These are phyloP conservation scores for Fusarium brachygibbosum DNA, from an alignment of 2,329 filamentous ascomycete species.

Conservation along the genomic window DNA sequence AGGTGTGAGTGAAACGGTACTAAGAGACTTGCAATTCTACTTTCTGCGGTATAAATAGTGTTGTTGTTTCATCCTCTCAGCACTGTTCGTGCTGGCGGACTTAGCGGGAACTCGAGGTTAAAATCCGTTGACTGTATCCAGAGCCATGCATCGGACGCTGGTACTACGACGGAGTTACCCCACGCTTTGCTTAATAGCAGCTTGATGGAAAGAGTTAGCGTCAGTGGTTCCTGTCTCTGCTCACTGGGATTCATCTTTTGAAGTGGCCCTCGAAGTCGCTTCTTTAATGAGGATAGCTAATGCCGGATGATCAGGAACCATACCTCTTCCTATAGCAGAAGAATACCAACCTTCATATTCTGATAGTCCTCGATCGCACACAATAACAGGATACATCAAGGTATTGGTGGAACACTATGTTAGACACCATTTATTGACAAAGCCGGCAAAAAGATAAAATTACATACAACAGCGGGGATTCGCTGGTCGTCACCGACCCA, in stretches of 20 bases:
- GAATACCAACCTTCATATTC: no score
- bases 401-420: no score
- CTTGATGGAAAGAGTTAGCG: fast-evolving
- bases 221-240: no score
- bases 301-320: no score
- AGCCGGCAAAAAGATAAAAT: not conserved
- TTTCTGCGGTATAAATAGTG: not conserved
- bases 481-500: conserved; percentile 9
- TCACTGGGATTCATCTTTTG: no score
- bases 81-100: not conserved
- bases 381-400: no score
- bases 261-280: not conserved
- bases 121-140: not conserved
- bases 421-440: no score
- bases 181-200: fast-evolving
- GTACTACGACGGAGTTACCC: conserved; percentile 3
- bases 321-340: not conserved
- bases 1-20: fast-evolving
- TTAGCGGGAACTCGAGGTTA: conserved; percentile 1
- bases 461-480: conserved; percentile 9
- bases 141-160: not conserved
- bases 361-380: not conserved
- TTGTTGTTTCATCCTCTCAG: fast-evolving
- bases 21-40: fast-evolving
- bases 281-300: not conserved